These are phyloP conservation scores for Lactarius quietus DNA, from an alignment of 768 basidiomycete genomes.

Conservation along the genomic window DNA sequence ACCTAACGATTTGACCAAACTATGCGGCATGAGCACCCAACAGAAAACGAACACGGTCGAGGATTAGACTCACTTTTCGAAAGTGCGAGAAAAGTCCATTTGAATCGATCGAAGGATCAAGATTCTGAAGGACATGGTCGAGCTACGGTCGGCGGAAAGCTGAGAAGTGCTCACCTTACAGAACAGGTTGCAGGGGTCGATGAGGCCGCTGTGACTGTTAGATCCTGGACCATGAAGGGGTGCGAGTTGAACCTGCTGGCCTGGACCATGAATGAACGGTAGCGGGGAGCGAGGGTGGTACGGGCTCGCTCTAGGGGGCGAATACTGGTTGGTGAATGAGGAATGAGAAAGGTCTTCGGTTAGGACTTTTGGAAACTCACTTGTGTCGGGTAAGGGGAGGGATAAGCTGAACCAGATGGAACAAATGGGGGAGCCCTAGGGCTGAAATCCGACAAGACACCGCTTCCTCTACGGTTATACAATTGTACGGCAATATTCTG, in stretches of 20 bases:
- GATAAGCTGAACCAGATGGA: conserved; percentile 57
- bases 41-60: neutral
- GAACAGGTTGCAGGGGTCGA: conserved; percentile 88
- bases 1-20: conserved; percentile 92
- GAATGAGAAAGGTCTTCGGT: conserved; percentile 1
- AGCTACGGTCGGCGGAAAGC: conserved; percentile 13
- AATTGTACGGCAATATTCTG: conserved; percentile 82
- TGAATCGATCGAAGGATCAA: conserved; percentile 82
- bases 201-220: conserved; percentile 78
- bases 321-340: conserved; percentile 46
- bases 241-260: conserved; percentile 85
- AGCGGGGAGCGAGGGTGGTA: conserved; percentile 41
- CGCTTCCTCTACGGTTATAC: conserved; percentile 56
- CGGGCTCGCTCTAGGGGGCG: conserved; percentile 56
- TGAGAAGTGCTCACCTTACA: conserved; percentile 57
- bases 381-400: conserved; percentile 56
- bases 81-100: conserved; percentile 83
- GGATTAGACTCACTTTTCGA: conserved; percentile 52
- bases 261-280: conserved; percentile 79
- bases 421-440: conserved; percentile 73
- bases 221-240: conserved; percentile 73
- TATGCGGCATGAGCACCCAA: conserved; percentile 31
- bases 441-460: conserved; percentile 60
- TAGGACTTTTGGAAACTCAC: conserved; percentile 33
- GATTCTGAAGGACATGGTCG: conserved; percentile 50